Evolutionary conservation across 2,329 filamentous ascomycete species (phyloP), one percentile per base, ranked within the genome.

Genomic region (Sarocladium brachiariae): DNA sequence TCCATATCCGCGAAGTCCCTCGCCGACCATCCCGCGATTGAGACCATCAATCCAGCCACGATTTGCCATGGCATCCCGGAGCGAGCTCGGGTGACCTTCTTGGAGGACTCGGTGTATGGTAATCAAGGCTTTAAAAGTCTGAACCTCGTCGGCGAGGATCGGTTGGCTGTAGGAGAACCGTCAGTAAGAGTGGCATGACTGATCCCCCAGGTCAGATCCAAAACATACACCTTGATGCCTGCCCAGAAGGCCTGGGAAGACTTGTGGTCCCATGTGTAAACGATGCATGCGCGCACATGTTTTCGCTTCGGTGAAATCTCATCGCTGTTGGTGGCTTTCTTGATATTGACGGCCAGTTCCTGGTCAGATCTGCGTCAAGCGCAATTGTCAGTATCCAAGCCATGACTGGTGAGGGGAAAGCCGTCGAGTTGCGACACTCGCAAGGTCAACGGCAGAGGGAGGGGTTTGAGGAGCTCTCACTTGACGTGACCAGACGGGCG

Each of bases 241-340:
- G 89, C 83, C 93, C 93, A 99, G 69, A 99, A 99, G 64, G 91
- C 89, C 65, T 83, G 78, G 37, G 91, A 95, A 57, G 87, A 95
- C 73, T 95, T 95, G 75, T 99, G 90, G 71, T 99, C 93, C 93
- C 93, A 99, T 53, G 92, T 97, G 70, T 97, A 97, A 41, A 99
- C 92, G 62, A 99, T 99, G 65, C 89, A 95, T 68, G 87, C 90
- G 64, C 93, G 88, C 52, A 99, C 93, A 87, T 99, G 93, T 73
- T 99, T 99, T 62, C 81, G 78, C 67, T 85, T 85, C 33, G 81
- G 81, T 6, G 81, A 82, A 2, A 82, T 79, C 65, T 87, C 83
- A 58, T 87, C 83, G 60, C 74, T 74, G 61, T 75, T 86, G 49
- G 83, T 87, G 16, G 83, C 83, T 64, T 87, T 87, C 63, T 78